Percentiles rank a stretch among this genome's conserved stretches.
These are phyloP conservation scores for Termitomyces sp. DNA, from an alignment of 768 basidiomycete species.

Conservation along the genomic window DNA sequence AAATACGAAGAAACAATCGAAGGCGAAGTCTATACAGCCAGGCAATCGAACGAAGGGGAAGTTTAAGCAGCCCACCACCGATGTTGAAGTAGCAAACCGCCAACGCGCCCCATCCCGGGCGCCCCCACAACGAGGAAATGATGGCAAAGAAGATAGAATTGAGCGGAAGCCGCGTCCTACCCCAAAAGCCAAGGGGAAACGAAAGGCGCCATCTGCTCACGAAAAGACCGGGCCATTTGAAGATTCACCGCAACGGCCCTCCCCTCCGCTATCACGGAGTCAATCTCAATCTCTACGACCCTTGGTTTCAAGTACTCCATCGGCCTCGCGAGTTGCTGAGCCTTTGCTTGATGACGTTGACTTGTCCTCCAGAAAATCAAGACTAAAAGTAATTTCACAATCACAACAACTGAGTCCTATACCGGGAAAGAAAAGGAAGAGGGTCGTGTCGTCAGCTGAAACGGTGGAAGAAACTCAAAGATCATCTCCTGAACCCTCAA, in stretches of 20 bases:
- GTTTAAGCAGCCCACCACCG: background rate
- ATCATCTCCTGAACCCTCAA: background rate
- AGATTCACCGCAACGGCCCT: conserved; percentile 17
- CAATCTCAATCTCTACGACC: background rate
- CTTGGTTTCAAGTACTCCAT: background rate
- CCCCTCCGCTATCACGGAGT: conserved; percentile 3
- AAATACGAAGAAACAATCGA: background rate
- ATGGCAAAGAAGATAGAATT: background rate
- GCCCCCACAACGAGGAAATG: background rate
- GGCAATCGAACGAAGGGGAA: background rate
- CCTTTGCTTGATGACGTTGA: background rate
- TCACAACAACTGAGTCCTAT: background rate
- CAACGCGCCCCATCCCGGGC: background rate
- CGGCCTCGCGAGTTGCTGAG: too few relatives aligned
- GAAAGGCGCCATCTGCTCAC: conserved; percentile 1
- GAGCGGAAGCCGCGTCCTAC: background rate
- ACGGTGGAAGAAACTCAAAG: background rate
- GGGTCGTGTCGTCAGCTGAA: conserved; percentile 11
- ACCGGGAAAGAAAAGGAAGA: conserved; percentile 17
- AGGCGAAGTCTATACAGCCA: background rate
- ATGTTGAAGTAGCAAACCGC: conserved; percentile 13
- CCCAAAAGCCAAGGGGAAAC: conserved; percentile 13
- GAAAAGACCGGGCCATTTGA: background rate
- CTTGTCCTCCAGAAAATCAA: background rate
- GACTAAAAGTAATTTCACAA: background rate